Conservation (phyloP, 176 grass and related monocot genomes). For the Eremochloa ophiuroides region DNA sequence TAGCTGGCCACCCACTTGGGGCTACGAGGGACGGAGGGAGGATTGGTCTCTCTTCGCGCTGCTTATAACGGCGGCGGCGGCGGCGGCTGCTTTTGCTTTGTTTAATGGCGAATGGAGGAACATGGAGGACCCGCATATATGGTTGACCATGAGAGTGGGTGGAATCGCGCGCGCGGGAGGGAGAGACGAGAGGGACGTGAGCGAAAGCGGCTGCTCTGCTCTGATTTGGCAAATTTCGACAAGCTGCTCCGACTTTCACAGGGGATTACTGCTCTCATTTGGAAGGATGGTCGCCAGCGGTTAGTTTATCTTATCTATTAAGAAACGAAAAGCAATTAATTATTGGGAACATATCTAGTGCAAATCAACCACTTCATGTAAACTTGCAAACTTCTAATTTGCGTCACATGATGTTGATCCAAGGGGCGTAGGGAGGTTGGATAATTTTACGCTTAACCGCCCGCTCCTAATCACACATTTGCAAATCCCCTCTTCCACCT, state of each 20-base stretch:
- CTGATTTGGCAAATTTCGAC: not conserved
- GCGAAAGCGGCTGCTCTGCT: not conserved
- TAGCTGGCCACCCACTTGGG: not conserved
- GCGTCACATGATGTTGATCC: too few species aligned
- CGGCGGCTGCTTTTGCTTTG: not conserved
- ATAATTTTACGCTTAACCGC: too few species aligned
- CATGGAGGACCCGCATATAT: not conserved
- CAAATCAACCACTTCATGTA: too few species aligned
- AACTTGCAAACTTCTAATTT: too few species aligned
- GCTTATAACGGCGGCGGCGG: too few species aligned
- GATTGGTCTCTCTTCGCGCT: not conserved
- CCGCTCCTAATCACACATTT: too few species aligned
- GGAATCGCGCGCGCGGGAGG: conserved; percentile 6
- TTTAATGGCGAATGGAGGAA: not conserved
- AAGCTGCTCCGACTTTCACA: not conserved
- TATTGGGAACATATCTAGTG: too few species aligned
- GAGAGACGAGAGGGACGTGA: not conserved
- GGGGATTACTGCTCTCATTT: not conserved
- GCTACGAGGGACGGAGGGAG: not conserved
- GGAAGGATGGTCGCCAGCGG: not conserved
- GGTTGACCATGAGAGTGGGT: conserved; percentile 27
- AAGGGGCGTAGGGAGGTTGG: too few species aligned
- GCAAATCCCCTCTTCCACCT: too few species aligned
- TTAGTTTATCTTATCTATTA: not conserved
- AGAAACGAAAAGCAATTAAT: too few species aligned